phyloP scores from a whole-genome alignment of 495 filamentous ascomycete genomes.

The Recurvomyces mirabilis region DNA sequence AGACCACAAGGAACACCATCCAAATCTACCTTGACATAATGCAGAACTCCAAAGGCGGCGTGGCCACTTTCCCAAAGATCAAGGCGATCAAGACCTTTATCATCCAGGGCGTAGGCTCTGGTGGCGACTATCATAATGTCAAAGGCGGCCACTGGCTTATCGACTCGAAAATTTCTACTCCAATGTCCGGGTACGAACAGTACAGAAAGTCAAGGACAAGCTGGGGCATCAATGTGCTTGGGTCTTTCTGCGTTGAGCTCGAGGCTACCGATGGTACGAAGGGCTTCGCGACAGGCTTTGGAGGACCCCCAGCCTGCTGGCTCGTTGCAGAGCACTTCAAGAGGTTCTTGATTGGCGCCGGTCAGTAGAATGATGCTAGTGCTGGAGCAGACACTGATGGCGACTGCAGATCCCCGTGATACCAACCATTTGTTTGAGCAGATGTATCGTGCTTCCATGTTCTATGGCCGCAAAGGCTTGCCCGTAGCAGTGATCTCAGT shows the following conservation, averaged over 20 bases:
- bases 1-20: no score
- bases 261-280: conserved; percentile 80
- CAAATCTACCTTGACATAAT: background rate
- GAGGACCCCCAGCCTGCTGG: conserved; percentile 88
- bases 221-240: conserved; percentile 92
- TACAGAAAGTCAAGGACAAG: conserved; percentile 79
- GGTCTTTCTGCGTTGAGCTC: conserved; percentile 87
- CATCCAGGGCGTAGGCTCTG: conserved; percentile 75
- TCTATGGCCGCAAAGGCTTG: conserved; percentile 86
- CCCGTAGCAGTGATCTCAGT: conserved; percentile 85
- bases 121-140: conserved; percentile 94
- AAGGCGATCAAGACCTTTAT: conserved; percentile 71
- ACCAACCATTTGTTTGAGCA: conserved; percentile 84
- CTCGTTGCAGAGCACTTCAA: conserved; percentile 83
- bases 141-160: conserved; percentile 87
- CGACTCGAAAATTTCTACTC: conserved; percentile 80
- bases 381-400: background rate
- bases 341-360: conserved; percentile 74
- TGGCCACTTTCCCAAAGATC: conserved; percentile 52
- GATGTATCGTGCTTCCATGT: conserved; percentile 92
- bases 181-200: conserved; percentile 77
- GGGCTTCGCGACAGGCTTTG: conserved; percentile 87
- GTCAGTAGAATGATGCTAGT: conserved; percentile 28
- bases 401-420: conserved; percentile 57
- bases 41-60: background rate